phyloP scores from a whole-genome alignment of 345 rosid species.

The Hevea brasiliensis region DNA sequence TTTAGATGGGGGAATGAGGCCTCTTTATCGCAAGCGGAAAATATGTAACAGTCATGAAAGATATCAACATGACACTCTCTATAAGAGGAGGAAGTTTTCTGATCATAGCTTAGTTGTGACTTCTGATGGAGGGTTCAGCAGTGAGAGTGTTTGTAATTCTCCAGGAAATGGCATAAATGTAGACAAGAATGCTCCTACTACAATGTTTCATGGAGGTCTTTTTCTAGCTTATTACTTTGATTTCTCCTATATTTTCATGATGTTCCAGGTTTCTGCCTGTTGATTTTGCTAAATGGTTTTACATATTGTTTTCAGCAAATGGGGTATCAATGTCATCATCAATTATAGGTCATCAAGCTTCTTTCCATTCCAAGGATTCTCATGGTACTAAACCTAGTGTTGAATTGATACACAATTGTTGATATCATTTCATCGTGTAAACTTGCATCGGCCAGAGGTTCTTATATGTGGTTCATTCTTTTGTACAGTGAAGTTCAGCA shows the following conservation, averaged over 20 bases:
- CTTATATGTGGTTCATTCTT: conserved; percentile 29
- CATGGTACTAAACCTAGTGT: conserved; percentile 49
- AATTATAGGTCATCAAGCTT: conserved; percentile 42
- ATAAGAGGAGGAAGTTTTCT: conserved; percentile 65
- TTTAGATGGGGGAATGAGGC: conserved; percentile 55
- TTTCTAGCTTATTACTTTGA: conserved; percentile 15
- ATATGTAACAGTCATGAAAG: conserved; percentile 40
- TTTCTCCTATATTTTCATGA: conserved; percentile 14
- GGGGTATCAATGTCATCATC: conserved; percentile 36
- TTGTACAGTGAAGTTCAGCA: conserved; percentile 83
- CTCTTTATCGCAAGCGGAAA: conserved; percentile 65
- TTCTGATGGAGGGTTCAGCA: conserved; percentile 74
- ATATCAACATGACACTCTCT: conserved; percentile 44
- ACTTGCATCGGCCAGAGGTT: conserved; percentile 15
- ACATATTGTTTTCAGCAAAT: conserved; percentile 38
- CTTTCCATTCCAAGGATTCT: conserved; percentile 56
- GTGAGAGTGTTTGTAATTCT: conserved; percentile 84
- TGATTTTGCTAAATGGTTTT: conserved; percentile 27
- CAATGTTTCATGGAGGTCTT: conserved; percentile 44
- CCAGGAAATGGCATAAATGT: conserved; percentile 45
- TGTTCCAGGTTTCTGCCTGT: background rate
- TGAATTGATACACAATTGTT: conserved; percentile 13
- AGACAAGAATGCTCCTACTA: conserved; percentile 33
- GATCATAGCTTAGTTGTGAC: conserved; percentile 48
- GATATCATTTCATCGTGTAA: conserved; percentile 10